phyloP scores from a whole-genome alignment of 2,329 filamentous ascomycete genomes.

The Sporothrix brasiliensis region DNA sequence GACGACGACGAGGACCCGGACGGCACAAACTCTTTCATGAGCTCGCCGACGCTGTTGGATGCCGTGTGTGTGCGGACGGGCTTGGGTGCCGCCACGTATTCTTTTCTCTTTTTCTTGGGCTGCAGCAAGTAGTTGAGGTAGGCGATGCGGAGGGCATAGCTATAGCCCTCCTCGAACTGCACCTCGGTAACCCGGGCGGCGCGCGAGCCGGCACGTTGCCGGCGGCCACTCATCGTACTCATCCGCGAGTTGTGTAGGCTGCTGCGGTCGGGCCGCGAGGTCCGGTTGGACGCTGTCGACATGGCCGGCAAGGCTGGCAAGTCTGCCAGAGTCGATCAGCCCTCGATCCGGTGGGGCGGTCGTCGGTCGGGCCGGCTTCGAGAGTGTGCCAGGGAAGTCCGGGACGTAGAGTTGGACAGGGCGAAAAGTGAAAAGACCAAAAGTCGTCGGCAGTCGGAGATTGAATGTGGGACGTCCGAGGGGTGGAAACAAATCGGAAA shows the following conservation, averaged over 20 bases:
- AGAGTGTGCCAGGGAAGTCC: background rate
- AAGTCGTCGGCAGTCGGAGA: background rate
- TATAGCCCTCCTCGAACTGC: constrained; percentile 80
- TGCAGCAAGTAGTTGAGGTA: constrained; percentile 93
- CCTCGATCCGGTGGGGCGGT: constrained; percentile 7
- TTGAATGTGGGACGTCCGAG: constrained; percentile 13
- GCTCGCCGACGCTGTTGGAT: constrained; percentile 72
- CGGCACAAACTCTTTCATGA: constrained; percentile 80
- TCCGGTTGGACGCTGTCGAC: constrained; percentile 57
- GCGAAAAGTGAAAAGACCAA: background rate
- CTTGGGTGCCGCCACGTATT: constrained; percentile 70
- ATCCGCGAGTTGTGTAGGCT: constrained; percentile 51
- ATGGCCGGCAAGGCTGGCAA: constrained; percentile 42
- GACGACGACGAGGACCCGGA: constrained; percentile 45
- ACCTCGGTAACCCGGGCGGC: constrained; percentile 49
- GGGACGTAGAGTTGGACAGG: background rate
- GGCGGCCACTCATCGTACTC: constrained; percentile 41
- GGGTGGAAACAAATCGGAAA: background rate
- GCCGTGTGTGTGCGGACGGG: constrained; percentile 40
- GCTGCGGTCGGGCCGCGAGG: constrained; percentile 51
- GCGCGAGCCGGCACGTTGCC: constrained; percentile 51
- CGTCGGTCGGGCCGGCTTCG: background rate
- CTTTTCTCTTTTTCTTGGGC: constrained; percentile 83
- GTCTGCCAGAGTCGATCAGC: constrained; percentile 29
- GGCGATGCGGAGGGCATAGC: constrained; percentile 84